Base-by-base conservation (phyloP, 1,284 basidiomycete genomes). In the Fomitopsis palustris region DNA sequence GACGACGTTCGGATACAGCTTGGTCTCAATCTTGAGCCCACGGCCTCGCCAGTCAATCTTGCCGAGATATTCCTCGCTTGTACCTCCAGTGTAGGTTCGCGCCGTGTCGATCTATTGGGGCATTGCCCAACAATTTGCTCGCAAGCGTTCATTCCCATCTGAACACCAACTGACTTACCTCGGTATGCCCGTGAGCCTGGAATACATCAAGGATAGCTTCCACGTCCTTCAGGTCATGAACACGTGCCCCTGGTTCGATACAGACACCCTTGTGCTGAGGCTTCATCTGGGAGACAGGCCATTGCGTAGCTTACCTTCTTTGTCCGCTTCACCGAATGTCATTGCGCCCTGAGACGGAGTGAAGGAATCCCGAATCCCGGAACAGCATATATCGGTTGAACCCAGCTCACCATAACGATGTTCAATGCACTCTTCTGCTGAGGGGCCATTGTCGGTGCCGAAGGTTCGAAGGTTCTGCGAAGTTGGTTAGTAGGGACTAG, bases 171-270 rank as follows among this genome's bases (percentile, higher is more conserved):
- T n/a, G n/a, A 1, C 62, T 45, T 38, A 78, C 75, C 69, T 82
- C 80, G 37, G 63, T 74, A 64, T 86, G 85, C 0, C 86, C 85
- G 69, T 87, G 84, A 7, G 75, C 72, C 33, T 78, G 77, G 69
- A 87, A 86, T 31, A 80, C 76, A 63, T 86, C 81, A 29, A 87
- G 69, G 55, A 87, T 86, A 1, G 74, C 75, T 47, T 79, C 76
- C 25, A 83, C 77, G 17, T 79, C 78, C 59, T 79, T 73, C 37
- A 87, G 62, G 61, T 81, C 76, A 63, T 82, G 76, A 4, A 86
- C 79, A 3, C 84, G 77, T 1, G 81, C 78, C 45, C 72, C 70
- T 70, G 39, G 19, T 31, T 12, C 39, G 17, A 10, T 23, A 12
- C 42, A 23, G 21, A 21, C 17, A 21, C 19, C 41, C n/a, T 43